These are phyloP conservation scores for Ceratocystis lukuohia DNA, from an alignment of 2,329 filamentous ascomycete genomes.

Conservation along the genomic window DNA sequence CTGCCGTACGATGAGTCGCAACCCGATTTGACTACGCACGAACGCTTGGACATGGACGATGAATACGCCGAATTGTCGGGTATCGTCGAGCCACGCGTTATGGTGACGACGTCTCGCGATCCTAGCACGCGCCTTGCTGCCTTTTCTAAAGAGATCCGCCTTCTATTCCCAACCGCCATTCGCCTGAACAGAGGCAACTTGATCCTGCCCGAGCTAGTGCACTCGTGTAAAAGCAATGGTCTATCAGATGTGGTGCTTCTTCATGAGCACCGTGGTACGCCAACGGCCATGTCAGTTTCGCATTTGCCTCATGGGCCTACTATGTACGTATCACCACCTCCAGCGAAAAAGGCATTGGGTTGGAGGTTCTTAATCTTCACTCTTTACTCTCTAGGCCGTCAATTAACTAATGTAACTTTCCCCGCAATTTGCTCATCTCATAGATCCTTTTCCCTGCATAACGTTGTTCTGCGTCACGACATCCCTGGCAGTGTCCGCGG, in stretches of 20 bases:
- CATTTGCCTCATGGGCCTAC: conserved; percentile 81
- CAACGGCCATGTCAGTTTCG: conserved; percentile 75
- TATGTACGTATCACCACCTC: conserved; percentile 33
- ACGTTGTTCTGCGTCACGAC: conserved; percentile 83
- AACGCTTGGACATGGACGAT: conserved; percentile 65
- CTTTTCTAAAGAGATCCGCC: conserved; percentile 82
- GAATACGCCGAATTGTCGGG: conserved; percentile 89
- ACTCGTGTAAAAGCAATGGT: conserved; percentile 65
- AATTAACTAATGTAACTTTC: neutral
- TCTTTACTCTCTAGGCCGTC: too few species aligned
- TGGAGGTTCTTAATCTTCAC: too few species aligned
- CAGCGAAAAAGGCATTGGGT: too few species aligned
- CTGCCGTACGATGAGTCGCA: conserved; percentile 87
- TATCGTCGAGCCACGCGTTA: conserved; percentile 67
- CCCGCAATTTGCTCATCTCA: conserved; percentile 24
- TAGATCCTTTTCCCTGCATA: conserved; percentile 77
- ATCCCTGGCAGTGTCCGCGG: conserved; percentile 79
- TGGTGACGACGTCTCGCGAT: conserved; percentile 83
- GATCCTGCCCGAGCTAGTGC: conserved; percentile 71
- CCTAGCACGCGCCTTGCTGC: conserved; percentile 73
- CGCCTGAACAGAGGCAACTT: conserved; percentile 85
- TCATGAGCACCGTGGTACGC: conserved; percentile 85
- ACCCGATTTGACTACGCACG: conserved; percentile 50
- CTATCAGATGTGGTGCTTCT: conserved; percentile 76
- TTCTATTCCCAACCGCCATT: conserved; percentile 73